Evolutionary conservation across 495 filamentous ascomycete genomes (phyloP).

Genomic region (Neurospora africana): DNA sequence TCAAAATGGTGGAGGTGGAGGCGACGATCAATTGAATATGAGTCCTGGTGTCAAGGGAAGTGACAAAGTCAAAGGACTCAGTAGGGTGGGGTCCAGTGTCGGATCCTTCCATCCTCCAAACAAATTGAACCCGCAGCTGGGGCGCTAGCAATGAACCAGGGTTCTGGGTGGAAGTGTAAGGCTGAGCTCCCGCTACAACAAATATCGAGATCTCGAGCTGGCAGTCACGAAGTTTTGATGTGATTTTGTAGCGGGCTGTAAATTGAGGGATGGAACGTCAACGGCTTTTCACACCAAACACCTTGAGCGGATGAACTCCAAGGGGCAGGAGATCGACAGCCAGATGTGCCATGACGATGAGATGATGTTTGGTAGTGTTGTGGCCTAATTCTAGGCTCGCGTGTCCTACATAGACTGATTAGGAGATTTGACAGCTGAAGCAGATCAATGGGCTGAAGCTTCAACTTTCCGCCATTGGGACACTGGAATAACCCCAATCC

Average conservation of each 20-base stretch:
- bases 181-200: neutral
- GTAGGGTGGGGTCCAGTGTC: too few species aligned
- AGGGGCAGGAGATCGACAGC: neutral
- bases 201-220: neutral
- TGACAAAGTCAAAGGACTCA: neutral
- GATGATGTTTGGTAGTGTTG: neutral
- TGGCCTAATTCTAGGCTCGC: neutral
- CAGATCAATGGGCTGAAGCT: neutral
- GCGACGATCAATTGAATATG: neutral
- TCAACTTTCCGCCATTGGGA: neutral
- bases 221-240: neutral
- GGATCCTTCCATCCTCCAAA: neutral
- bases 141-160: neutral
- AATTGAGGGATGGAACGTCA: neutral
- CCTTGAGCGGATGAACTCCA: neutral
- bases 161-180: neutral
- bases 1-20: neutral
- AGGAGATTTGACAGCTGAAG: neutral
- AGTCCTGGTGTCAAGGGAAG: neutral
- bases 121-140: neutral
- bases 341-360: neutral
- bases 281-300: neutral
- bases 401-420: neutral
- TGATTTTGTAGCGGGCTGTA: neutral
- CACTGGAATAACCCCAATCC: neutral